Evolutionary conservation across 805 yeast species (phyloP).

Genomic region (Brettanomyces naardenensis): DNA sequence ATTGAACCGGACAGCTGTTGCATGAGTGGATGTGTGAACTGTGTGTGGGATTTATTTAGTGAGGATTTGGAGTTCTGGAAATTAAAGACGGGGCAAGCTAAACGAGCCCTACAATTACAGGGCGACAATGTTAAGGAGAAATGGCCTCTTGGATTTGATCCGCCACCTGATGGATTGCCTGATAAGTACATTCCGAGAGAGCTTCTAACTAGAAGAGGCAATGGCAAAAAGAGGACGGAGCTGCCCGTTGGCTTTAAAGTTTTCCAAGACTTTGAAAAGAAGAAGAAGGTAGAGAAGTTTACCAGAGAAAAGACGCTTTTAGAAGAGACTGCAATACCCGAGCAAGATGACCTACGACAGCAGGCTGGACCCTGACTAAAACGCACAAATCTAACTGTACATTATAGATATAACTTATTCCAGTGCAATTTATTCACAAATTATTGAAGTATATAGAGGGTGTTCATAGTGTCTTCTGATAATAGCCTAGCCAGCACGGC

Average conservation of each 20-base stretch:
- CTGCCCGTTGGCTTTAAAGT: slow-evolving; percentile 74
- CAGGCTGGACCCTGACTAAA: background rate
- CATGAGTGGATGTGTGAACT: slow-evolving; percentile 93
- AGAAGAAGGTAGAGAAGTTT: slow-evolving; percentile 35
- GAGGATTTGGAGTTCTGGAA: slow-evolving; percentile 88
- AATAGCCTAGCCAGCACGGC: too few relatives aligned
- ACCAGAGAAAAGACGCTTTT: background rate
- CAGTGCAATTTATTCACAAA: too few relatives aligned
- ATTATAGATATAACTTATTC: too few relatives aligned
- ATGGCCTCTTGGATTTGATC: slow-evolving; percentile 64
- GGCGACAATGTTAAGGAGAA: slow-evolving; percentile 37
- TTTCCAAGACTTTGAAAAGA: slow-evolving; percentile 74
- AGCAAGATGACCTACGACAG: background rate
- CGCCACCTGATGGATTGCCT: slow-evolving; percentile 37
- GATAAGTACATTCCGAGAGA: slow-evolving; percentile 36
- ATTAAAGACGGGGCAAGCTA: slow-evolving; percentile 50
- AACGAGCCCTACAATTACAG: slow-evolving; percentile 25
- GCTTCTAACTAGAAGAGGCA: slow-evolving; percentile 17
- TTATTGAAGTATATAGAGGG: too few relatives aligned
- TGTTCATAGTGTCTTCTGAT: too few relatives aligned
- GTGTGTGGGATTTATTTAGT: slow-evolving; percentile 91
- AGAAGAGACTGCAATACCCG: background rate
- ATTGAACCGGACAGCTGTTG: slow-evolving; percentile 93
- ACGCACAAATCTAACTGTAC: too few relatives aligned
- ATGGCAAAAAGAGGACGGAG: slow-evolving; percentile 36